phyloP scores from a whole-genome alignment of 208 protist species.

The Trypanosoma boissoni region DNA sequence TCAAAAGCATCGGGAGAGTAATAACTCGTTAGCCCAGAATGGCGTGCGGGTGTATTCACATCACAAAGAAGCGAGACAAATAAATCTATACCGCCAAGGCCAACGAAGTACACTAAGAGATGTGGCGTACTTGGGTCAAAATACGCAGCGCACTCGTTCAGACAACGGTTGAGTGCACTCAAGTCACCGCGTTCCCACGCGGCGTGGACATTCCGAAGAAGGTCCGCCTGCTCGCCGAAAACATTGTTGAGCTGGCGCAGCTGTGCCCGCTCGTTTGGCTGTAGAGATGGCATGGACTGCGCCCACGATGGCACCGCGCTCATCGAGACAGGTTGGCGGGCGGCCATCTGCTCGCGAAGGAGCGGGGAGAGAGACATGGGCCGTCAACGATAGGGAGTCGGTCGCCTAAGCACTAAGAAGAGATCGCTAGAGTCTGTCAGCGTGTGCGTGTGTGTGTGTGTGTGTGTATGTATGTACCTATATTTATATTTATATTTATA shows the following conservation, averaged over 20 bases:
- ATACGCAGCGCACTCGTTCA: constrained; percentile 39
- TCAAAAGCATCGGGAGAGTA: constrained; percentile 5
- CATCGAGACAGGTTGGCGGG: neutral
- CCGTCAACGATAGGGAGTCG: too few species aligned
- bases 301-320: constrained; percentile 12
- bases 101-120: constrained; percentile 50
- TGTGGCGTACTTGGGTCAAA: constrained; percentile 43
- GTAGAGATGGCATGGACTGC: neutral
- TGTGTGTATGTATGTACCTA: too few species aligned
- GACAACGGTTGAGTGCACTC: constrained; percentile 11
- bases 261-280: neutral
- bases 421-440: neutral
- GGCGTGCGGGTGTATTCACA: constrained; percentile 23
- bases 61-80: constrained; percentile 67
- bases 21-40: neutral
- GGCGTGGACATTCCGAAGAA: constrained; percentile 14
- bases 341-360: constrained; percentile 15
- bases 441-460: neutral
- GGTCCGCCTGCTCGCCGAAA: constrained; percentile 11
- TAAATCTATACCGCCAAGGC: constrained; percentile 61
- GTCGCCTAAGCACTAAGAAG: neutral
- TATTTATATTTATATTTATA: too few species aligned
- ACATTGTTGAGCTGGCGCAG: constrained; percentile 7
- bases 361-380: constrained; percentile 14
- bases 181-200: constrained; percentile 22